Evolutionary conservation across 129 eudicot genomes (phyloP), one percentile per base, ranked within the genome.

Genomic region (Tanacetum coccineum): DNA sequence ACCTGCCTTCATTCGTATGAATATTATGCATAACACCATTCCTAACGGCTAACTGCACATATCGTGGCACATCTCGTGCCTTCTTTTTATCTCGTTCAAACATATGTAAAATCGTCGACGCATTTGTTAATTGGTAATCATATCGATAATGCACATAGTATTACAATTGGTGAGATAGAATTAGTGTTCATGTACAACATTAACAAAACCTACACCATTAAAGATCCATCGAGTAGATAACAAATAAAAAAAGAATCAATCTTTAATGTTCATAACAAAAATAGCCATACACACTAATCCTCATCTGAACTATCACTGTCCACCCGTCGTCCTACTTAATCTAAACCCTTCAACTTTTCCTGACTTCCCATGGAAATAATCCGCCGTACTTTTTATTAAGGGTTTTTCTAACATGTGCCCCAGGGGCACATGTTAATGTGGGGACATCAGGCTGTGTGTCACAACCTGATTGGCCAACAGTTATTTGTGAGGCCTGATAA

Each of bases 241-340:
- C 3, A 2, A n/a, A n/a, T n/a, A 30, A 40, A 61, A 53, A 76
- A 76, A 56, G 22, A 64, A 76, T 76, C 66, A 70, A 53, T 32
- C 21, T 52, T 45, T 26, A 6, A 39, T 40, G 64, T 63, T 44
- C 13, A 70, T 13, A 17, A 75, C 54, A 51, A 75, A 61, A 75
- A 32, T 32, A 54, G 19, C 17, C 73, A 76, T 81, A 72, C 20
- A 68, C 64, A 42, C 75, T 79, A 76, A 59, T 92, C 98, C 36
- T 92, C 98, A 68, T 83, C 97, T 56, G 98, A 92, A 71, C 98
- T 86, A 59, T 87, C 84, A 76, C 74, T 76, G 53, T 92, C 87
- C 65, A 77, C 32, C 66, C 96, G 84, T 28, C 89, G 78, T 49
- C 80, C 85, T 8, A 75, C 54, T 6, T n/a, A n/a, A n/a, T n/a